These are phyloP conservation scores for Amphicarpaea edgeworthii DNA, from an alignment of 306 rosid species.

Conservation along the genomic window DNA sequence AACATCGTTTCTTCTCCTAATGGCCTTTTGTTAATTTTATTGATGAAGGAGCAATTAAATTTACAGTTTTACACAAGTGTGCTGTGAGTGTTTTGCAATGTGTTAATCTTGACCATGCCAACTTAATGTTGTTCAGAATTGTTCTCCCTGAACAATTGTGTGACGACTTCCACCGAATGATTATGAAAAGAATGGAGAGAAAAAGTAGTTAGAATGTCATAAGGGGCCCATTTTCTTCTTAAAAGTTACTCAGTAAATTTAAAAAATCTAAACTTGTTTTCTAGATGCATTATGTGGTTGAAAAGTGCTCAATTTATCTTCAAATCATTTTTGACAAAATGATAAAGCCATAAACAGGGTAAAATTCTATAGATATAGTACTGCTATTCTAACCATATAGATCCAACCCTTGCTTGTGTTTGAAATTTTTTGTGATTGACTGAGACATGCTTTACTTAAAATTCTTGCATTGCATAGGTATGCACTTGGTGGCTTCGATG, in stretches of 20 bases:
- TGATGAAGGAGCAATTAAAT: conserved; percentile 8
- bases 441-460: neutral
- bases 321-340: conserved; percentile 9
- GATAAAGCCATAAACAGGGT: neutral
- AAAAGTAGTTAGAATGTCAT: neutral
- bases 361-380: conserved; percentile 5
- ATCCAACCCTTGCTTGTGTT: neutral
- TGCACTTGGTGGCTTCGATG: conserved; percentile 80
- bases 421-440: neutral
- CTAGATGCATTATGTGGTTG: conserved; percentile 12
- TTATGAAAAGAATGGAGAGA: neutral
- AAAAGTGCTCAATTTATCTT: conserved; percentile 32
- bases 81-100: conserved; percentile 6
- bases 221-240: conserved; percentile 7
- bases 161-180: neutral
- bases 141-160: conserved; percentile 22
- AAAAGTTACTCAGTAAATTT: neutral
- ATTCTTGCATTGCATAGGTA: conserved; percentile 55
- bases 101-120: neutral
- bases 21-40: conserved; percentile 31
- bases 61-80: conserved; percentile 27
- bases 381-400: neutral
- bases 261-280: neutral
- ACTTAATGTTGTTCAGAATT: conserved; percentile 3
- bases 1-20: conserved; percentile 14